Conservation (phyloP, 1,139 yeast species). For the Taphrina flavorubra region DNA sequence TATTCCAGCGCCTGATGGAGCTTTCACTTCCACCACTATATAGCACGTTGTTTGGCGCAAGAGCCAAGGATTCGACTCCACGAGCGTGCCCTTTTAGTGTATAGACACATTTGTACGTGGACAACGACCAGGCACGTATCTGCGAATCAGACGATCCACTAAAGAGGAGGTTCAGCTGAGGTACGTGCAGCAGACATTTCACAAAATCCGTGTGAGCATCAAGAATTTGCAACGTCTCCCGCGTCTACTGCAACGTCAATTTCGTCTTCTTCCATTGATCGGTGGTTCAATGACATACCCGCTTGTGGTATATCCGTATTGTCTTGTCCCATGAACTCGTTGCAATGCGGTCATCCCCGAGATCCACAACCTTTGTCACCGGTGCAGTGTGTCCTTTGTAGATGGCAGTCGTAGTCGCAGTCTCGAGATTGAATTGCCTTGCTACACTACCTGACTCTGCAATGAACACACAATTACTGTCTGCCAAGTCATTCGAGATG, state of each 20-base stretch:
- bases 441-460: conserved; percentile 35
- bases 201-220: conserved; percentile 39
- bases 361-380: conserved; percentile 34
- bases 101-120: conserved; percentile 16
- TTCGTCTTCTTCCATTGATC: background rate
- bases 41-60: conserved; percentile 4
- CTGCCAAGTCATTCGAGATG: conserved; percentile 19
- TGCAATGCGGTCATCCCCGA: conserved; percentile 17
- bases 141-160: conserved; percentile 38
- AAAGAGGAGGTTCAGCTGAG: conserved; percentile 27
- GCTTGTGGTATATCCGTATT: conserved; percentile 27
- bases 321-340: conserved; percentile 42
- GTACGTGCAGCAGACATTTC: conserved; percentile 37
- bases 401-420: conserved; percentile 11
- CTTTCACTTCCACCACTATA: conserved; percentile 37
- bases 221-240: conserved; percentile 10
- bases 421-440: conserved; percentile 21
- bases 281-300: background rate
- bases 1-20: conserved; percentile 30
- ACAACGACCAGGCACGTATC: conserved; percentile 37
- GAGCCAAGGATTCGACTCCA: conserved; percentile 38
- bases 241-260: conserved; percentile 12
- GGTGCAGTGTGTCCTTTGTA: conserved; percentile 42
- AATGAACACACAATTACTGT: conserved; percentile 3
- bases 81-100: conserved; percentile 39